Base-by-base conservation (phyloP, 2,329 filamentous ascomycete species). In the Fusarium oxysporum region DNA sequence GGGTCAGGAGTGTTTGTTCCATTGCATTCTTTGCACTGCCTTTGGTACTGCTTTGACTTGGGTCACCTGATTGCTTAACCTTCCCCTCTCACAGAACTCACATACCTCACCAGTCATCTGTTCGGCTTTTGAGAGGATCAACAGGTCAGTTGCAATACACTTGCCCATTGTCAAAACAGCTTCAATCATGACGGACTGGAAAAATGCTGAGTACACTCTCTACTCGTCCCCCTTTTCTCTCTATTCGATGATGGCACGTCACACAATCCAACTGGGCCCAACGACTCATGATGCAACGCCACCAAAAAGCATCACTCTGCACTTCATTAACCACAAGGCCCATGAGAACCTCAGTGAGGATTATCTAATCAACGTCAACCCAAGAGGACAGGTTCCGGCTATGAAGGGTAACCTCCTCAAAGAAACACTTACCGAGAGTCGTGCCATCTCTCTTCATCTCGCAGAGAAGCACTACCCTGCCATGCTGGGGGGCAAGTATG, bases 161-260 rank as follows among this genome's bases (percentile, higher is more conserved):
- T 37, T n/a, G 14, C 9, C 2, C 8, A 28, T 38, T 28, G 5
- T 11, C 13, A n/a, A n/a, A 12, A 8, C 6, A 54, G 2, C 7
- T 6, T 8, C 14, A n/a, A 28, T 28, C 3, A 68, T 68, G 65
- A 28, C 47, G 9, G 23, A 67, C 23, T 70, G 57, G 66, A 35
- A 40, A 6, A 30, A 63, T 14, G 67, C 67, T 2, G 58, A 70
- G 58, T 70, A 70, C 32, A 70, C 67, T 9, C 65, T 70, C 23
- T 70, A 70, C 54, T 70, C 67, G 0, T 64, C 54, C 4, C 67
- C 67, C 12, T 70, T 70, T 28, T 70, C 67, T 23, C 64, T 70
- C 40, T 70, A 68, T 16, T 70, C 65, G 3, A 68, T 60, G 67
- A 70, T 70, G 64, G 67, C 67, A 3, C 64, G 67, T 28, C 64